phyloP scores from a whole-genome alignment of 208 protist genomes.

The Acanthamoeba triangularis region DNA sequence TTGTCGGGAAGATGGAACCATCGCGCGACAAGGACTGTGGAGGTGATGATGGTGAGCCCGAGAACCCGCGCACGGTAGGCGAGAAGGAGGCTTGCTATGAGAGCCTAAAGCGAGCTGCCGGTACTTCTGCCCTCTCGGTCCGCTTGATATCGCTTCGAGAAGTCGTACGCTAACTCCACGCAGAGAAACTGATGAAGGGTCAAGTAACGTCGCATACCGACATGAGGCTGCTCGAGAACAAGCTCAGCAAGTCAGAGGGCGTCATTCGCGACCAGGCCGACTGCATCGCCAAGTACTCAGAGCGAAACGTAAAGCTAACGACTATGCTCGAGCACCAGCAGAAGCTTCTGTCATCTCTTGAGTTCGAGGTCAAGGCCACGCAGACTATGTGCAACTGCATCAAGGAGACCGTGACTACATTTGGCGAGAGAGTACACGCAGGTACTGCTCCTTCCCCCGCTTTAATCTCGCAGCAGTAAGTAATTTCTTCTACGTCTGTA shows the following conservation, averaged over 20 bases:
- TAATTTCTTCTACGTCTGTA: neutral
- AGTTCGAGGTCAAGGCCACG: constrained; percentile 71
- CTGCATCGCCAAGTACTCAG: constrained; percentile 35
- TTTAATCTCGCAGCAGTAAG: neutral
- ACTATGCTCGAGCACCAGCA: constrained; percentile 70
- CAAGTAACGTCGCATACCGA: constrained; percentile 59
- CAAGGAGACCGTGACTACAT: constrained; percentile 56
- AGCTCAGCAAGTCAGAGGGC: constrained; percentile 46
- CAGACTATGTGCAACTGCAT: constrained; percentile 68
- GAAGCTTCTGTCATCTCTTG: constrained; percentile 55
- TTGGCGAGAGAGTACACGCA: constrained; percentile 24
- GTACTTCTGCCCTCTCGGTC: neutral
- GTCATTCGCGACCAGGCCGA: constrained; percentile 58
- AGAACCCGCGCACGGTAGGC: constrained; percentile 24
- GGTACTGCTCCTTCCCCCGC: neutral
- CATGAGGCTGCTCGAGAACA: constrained; percentile 42
- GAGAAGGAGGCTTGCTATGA: constrained; percentile 63
- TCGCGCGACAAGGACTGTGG: neutral
- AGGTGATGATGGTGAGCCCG: constrained; percentile 10
- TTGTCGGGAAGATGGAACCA: neutral
- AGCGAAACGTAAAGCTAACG: constrained; percentile 53
- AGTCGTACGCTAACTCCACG: neutral
- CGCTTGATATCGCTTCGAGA: neutral
- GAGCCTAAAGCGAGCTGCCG: constrained; percentile 38
- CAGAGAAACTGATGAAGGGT: constrained; percentile 68